These are phyloP conservation scores for Protomyces arabidopsidicola DNA, from an alignment of 1,139 yeast species.

Conservation along the genomic window DNA sequence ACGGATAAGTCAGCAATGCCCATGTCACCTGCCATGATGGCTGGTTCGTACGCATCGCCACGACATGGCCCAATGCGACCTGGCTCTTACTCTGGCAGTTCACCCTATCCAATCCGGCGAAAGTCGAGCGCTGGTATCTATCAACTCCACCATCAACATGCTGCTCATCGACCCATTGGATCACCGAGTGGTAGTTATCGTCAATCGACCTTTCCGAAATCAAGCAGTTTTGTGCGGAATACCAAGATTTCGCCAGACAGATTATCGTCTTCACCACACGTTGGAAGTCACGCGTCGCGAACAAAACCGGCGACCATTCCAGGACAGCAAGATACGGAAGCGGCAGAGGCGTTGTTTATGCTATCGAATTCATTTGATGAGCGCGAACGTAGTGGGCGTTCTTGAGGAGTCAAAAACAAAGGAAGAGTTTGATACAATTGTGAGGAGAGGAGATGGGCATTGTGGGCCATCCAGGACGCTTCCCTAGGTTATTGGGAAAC, in stretches of 20 bases:
- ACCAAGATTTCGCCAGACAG: slow-evolving; percentile 13
- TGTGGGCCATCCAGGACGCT: neutral
- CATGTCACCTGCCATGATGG: neutral
- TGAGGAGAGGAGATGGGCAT: neutral
- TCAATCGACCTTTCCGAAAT: slow-evolving; percentile 17
- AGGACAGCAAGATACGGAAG: slow-evolving; percentile 5
- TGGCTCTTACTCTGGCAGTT: neutral
- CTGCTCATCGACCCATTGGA: neutral
- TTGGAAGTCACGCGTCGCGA: neutral
- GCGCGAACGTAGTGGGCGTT: neutral
- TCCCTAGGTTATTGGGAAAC: neutral
- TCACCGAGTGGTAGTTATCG: neutral
- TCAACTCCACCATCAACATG: slow-evolving; percentile 1
- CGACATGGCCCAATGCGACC: neutral
- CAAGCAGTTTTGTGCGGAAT: slow-evolving; percentile 4
- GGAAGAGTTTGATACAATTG: too few relatives aligned
- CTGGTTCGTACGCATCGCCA: neutral
- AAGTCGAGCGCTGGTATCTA: slow-evolving; percentile 17
- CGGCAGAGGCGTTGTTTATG: slow-evolving; percentile 23
- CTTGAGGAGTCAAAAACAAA: neutral
- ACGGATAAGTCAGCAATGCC: slow-evolving; percentile 7
- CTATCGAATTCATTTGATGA: slow-evolving; percentile 1
- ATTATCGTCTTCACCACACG: neutral
- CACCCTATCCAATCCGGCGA: slow-evolving; percentile 18
- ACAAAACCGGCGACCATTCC: neutral